A percentile compares a stretch with the other conserved stretches of the same genome.
Conservation (phyloP, 2,329 filamentous ascomycete species). For the Paramyrothecium roridum region DNA sequence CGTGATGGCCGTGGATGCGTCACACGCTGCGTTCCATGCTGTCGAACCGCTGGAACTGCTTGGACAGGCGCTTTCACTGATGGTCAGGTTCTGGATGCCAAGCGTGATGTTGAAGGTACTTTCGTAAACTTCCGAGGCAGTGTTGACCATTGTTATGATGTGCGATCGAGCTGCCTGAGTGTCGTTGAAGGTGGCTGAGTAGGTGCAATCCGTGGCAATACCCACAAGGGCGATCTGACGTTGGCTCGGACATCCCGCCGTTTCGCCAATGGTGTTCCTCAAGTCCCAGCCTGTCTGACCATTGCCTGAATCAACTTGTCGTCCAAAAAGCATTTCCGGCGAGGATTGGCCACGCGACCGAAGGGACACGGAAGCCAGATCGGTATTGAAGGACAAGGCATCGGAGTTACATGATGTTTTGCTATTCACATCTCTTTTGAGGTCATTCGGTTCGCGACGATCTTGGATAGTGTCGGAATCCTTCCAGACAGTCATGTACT, state of each 20-base stretch:
- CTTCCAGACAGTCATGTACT: slow-evolving; percentile 87
- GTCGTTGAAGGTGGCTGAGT: slow-evolving; percentile 65
- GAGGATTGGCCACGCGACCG: slow-evolving; percentile 40
- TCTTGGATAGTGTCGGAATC: slow-evolving; percentile 72
- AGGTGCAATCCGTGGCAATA: slow-evolving; percentile 85
- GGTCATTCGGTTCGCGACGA: slow-evolving; percentile 49
- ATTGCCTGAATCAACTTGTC: slow-evolving; percentile 68
- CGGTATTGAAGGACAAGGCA: slow-evolving; percentile 73
- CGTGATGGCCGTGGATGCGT: slow-evolving; percentile 56
- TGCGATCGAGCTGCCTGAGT: slow-evolving; percentile 61
- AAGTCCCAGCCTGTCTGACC: slow-evolving; percentile 40
- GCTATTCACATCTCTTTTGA: slow-evolving; percentile 53
- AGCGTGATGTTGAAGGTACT: slow-evolving; percentile 85
- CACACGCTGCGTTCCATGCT: slow-evolving; percentile 77
- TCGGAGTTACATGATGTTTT: slow-evolving; percentile 67
- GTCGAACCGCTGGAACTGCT: slow-evolving; percentile 57
- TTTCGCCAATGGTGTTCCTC: background rate
- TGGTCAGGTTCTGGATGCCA: slow-evolving; percentile 74
- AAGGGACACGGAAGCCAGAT: slow-evolving; percentile 35
- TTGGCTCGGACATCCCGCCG: slow-evolving; percentile 70
- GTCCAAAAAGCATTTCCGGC: slow-evolving; percentile 65
- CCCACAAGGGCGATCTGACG: slow-evolving; percentile 84
- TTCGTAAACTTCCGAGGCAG: slow-evolving; percentile 81
- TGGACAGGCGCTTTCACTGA: slow-evolving; percentile 69
- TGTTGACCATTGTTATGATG: slow-evolving; percentile 76